Evolutionary conservation across 164 flowering plant species (phyloP).

Genomic region (Berberis thunbergii): DNA sequence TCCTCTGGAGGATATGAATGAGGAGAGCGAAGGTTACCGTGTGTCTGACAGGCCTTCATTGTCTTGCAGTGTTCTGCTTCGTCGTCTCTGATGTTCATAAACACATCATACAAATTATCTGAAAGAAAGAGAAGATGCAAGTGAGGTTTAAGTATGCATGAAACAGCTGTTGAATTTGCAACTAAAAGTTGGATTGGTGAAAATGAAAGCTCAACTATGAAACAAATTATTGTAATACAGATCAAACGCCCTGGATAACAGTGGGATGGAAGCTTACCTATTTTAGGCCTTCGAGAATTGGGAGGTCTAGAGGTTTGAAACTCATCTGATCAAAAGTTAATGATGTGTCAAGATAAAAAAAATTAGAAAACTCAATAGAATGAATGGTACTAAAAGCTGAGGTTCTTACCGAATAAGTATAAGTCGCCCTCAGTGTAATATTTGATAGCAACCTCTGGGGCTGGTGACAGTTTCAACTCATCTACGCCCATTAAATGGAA

Average conservation of each 20-base stretch:
- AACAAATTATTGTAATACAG: background rate
- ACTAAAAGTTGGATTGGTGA: too few relatives aligned
- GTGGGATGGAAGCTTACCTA: slow-evolving; percentile 35
- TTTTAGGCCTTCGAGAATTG: slow-evolving; percentile 71
- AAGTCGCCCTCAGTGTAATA: slow-evolving; percentile 87
- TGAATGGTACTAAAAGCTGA: background rate
- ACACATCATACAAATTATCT: slow-evolving; percentile 87
- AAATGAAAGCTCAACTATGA: background rate
- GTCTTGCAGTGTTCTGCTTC: slow-evolving; percentile 99
- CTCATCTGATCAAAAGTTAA: slow-evolving; percentile 55
- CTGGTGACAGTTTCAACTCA: slow-evolving; percentile 69
- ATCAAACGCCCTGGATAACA: background rate
- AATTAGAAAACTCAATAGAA: background rate
- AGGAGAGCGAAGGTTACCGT: slow-evolving; percentile 81
- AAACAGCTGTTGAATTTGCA: too few relatives aligned
- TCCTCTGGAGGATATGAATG: slow-evolving; percentile 42
- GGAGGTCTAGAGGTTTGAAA: slow-evolving; percentile 83
- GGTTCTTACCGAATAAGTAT: slow-evolving; percentile 78
- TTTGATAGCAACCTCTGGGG: slow-evolving; percentile 78
- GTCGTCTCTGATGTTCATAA: slow-evolving; percentile 82
- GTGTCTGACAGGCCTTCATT: slow-evolving; percentile 91
- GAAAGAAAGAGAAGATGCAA: slow-evolving; percentile 11
- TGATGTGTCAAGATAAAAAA: background rate
- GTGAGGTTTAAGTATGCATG: background rate
- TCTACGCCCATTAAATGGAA: slow-evolving; percentile 23